Evolutionary conservation across 345 rosid species (phyloP), one percentile per base, ranked within the genome.

Genomic region (Lenwebbia sp.): DNA sequence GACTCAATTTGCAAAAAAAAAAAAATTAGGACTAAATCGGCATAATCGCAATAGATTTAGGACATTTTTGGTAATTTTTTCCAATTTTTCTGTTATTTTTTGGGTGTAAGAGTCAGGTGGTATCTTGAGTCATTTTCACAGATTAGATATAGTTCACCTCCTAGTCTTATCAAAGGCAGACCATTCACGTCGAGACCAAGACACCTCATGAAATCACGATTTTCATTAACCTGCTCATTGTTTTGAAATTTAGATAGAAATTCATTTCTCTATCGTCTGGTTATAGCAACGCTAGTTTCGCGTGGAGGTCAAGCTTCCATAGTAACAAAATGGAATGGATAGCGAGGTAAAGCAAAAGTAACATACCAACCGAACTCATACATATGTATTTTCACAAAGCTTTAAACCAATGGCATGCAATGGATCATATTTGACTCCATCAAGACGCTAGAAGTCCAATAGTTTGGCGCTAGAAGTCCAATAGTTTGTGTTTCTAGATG

Each of bases 241-340:
- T n/a, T 60, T 60, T 13, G 70, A n/a, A n/a, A 13, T n/a, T 9
- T n/a, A 1, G 17, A n/a, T 0, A 0, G 8, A 13, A n/a, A 0
- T n/a, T 58, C 4, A 5, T n/a, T 13, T 57, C 15, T 60, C 3
- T 60, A 7, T 60, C 21, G 4, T n/a, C 13, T n/a, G 70, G 70
- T 14, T 13, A n/a, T 5, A 58, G 70, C 70, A 58, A 58, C 1
- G 33, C 7, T n/a, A n/a, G 0, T 30, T 60, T 60, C 19, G 0
- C 3, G 37, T n/a, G 70, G 33, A n/a, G 1, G 19, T 13, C 0
- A 19, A 3, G 3, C 37, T 60, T 60, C 21, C 74, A n/a, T 28
- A 3, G 7, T 22, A 53, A 53, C 25, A 4, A 54, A 54, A 28
- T 13, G 53, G 53, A 51, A 44, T 41, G 62, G 28, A 25, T 56